A percentile compares a stretch with the other conserved stretches of the same genome.
phyloP scores from a whole-genome alignment of 208 protist species.

The Acanthamoeba quina region DNA sequence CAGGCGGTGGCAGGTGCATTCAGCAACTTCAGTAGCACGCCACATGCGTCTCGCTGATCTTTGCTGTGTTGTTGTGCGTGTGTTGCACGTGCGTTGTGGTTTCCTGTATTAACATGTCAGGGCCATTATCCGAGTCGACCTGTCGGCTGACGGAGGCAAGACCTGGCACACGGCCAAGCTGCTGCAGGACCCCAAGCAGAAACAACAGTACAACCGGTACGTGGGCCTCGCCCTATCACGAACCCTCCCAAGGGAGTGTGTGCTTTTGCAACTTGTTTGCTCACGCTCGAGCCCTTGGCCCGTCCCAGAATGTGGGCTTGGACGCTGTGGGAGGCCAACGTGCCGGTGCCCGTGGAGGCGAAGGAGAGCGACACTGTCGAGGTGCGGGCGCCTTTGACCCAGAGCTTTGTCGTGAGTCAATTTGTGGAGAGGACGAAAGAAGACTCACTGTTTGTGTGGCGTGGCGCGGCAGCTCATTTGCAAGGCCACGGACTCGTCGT shows the following conservation, averaged over 20 bases:
- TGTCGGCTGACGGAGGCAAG: constrained; percentile 90
- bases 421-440: too few relatives aligned
- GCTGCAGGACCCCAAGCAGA: constrained; percentile 65
- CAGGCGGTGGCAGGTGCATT: constrained; percentile 90
- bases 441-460: neutral
- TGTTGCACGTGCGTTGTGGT: too few relatives aligned
- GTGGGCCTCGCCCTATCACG: neutral
- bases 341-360: constrained; percentile 58
- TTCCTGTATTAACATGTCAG: neutral
- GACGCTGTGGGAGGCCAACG: constrained; percentile 78
- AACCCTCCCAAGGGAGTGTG: too few relatives aligned
- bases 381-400: constrained; percentile 2
- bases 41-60: neutral
- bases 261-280: neutral
- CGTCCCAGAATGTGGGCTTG: constrained; percentile 78
- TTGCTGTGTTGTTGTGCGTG: too few relatives aligned
- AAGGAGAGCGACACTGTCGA: constrained; percentile 19
- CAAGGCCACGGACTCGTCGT: constrained; percentile 84
- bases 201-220: constrained; percentile 69
- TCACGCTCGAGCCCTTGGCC: too few relatives aligned
- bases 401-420: neutral
- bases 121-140: constrained; percentile 88
- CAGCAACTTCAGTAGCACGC: neutral
- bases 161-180: constrained; percentile 87
- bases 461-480: constrained; percentile 62